Percentiles rank a stretch among this genome's conserved stretches.
phyloP scores from a whole-genome alignment of 2,329 filamentous ascomycete species.

The Calonectria leucothoes region DNA sequence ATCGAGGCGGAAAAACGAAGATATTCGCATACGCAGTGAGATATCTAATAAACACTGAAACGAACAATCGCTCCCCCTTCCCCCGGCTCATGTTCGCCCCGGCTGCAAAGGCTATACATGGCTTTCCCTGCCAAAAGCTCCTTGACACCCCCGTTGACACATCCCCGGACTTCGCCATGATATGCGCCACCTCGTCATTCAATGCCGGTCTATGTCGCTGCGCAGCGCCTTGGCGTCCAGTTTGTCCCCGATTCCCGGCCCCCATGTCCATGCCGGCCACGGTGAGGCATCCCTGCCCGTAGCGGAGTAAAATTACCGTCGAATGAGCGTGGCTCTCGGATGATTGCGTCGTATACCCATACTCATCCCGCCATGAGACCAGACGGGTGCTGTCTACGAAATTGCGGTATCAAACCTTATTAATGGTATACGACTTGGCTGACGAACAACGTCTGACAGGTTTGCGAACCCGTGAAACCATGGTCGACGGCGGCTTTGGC shows the following conservation, averaged over 20 bases:
- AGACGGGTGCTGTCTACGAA: background rate
- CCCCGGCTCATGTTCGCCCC: background rate
- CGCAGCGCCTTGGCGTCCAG: background rate
- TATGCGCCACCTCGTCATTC: background rate
- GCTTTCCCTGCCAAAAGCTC: background rate
- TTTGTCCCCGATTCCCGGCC: background rate
- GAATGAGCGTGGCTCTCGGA: background rate
- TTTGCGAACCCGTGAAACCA: background rate
- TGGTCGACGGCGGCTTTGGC: background rate
- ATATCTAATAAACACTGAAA: background rate
- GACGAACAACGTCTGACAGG: background rate
- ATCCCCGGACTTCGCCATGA: background rate
- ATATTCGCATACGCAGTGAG: background rate
- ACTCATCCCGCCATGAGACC: background rate
- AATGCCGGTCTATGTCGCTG: background rate
- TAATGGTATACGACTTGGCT: background rate
- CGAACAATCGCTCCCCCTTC: too few species aligned
- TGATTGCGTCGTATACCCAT: background rate
- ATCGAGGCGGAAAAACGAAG: background rate
- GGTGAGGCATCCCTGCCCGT: background rate
- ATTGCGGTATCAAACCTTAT: background rate
- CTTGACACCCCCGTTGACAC: background rate
- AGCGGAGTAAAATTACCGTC: background rate
- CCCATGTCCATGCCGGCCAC: background rate
- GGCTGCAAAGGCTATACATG: background rate